Conservation (phyloP, 192 early-diverging fungal species). For the Chytriomyces sp. region DNA sequence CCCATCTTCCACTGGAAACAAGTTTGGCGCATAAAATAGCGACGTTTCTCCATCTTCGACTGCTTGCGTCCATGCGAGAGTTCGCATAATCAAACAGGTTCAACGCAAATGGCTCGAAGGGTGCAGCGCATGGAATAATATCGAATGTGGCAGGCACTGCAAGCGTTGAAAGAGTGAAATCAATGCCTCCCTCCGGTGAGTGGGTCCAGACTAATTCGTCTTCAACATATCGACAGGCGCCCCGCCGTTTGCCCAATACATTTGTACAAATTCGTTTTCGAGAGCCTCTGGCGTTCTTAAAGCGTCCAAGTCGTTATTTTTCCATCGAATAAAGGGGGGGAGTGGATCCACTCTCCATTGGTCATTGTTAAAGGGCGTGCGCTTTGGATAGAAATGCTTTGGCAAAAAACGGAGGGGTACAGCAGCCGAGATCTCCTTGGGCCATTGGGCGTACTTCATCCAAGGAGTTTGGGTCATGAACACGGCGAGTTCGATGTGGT, state of each 20-base stretch:
- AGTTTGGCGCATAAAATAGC: slow-evolving; percentile 9
- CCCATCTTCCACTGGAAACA: slow-evolving; percentile 5
- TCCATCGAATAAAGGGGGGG: neutral
- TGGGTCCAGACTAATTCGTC: slow-evolving; percentile 3
- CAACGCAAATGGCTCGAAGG: slow-evolving; percentile 2
- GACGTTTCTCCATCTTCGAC: slow-evolving; percentile 16
- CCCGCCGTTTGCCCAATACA: slow-evolving; percentile 18
- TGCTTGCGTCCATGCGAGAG: slow-evolving; percentile 16
- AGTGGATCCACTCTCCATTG: no score
- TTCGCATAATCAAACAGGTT: slow-evolving; percentile 15
- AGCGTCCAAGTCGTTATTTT: neutral
- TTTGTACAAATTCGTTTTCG: neutral
- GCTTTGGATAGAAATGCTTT: no score
- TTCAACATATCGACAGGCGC: neutral
- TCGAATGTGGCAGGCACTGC: slow-evolving; percentile 30
- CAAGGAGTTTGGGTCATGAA: no score
- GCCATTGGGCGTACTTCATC: no score
- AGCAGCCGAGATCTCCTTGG: no score
- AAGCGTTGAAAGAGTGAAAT: neutral
- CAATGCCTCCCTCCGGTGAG: neutral
- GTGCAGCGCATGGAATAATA: slow-evolving; percentile 1
- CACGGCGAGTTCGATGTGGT: no score
- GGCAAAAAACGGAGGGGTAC: no score
- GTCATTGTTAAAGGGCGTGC: no score
- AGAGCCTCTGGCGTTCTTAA: neutral